Percentiles rank a stretch among this genome's conserved stretches.
Evolutionary conservation across 1,139 yeast species (phyloP).

Genomic region (Nadsonia commutata): DNA sequence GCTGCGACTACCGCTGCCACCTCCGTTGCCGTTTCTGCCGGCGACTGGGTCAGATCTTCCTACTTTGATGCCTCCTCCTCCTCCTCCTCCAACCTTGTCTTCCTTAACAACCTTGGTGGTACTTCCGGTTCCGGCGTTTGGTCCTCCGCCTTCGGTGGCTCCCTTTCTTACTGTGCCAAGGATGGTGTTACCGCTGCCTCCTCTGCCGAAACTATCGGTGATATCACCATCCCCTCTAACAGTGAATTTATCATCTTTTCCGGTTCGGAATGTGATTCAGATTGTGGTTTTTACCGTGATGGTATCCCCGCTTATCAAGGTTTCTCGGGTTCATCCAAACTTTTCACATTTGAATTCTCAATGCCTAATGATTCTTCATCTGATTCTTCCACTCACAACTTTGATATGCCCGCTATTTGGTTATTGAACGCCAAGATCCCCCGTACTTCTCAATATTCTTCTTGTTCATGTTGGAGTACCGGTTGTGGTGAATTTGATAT

Average conservation of each 20-base stretch:
- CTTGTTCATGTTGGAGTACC: constrained; percentile 88
- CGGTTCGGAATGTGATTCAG: constrained; percentile 44
- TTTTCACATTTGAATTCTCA: constrained; percentile 77
- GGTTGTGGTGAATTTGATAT: constrained; percentile 96
- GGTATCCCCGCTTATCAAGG: constrained; percentile 92
- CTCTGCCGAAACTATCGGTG: constrained; percentile 44
- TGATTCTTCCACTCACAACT: constrained; percentile 29
- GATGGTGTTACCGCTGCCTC: constrained; percentile 60
- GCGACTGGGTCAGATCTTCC: constrained; percentile 60
- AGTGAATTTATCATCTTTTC: constrained; percentile 69
- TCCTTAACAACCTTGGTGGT: constrained; percentile 73
- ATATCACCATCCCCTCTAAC: constrained; percentile 53
- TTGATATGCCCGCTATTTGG: constrained; percentile 96
- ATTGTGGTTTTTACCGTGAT: constrained; percentile 78
- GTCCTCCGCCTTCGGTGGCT: constrained; percentile 76
- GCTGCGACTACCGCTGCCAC: constrained; percentile 13
- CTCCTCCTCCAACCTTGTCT: constrained; percentile 53
- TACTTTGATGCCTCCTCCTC: constrained; percentile 50
- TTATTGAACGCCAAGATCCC: constrained; percentile 87
- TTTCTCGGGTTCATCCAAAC: constrained; percentile 50
- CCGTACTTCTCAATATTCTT: constrained; percentile 82
- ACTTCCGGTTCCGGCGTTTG: constrained; percentile 72
- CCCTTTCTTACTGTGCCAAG: constrained; percentile 62
- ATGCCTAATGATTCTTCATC: constrained; percentile 62
- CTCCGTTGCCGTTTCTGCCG: constrained; percentile 19